These are phyloP conservation scores for Eucalyptus grandis DNA, from an alignment of 345 rosid genomes.

Conservation along the genomic window DNA sequence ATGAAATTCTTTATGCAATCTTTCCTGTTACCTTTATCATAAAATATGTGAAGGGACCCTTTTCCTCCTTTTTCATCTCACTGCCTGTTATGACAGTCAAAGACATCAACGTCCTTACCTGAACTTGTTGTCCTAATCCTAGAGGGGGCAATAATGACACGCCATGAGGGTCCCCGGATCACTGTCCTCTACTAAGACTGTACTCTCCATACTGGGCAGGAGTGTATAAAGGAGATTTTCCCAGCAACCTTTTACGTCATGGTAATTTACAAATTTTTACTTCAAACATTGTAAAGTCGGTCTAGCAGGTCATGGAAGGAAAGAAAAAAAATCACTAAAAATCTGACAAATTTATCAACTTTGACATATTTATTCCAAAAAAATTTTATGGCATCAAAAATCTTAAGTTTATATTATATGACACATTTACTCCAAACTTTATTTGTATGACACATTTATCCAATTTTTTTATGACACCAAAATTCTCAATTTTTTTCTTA, in stretches of 20 bases:
- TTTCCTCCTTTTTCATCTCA: background rate
- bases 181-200: background rate
- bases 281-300: no score
- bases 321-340: no score
- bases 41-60: background rate
- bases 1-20: background rate
- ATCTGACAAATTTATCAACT: accelerated
- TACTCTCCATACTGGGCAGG: background rate
- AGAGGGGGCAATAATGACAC: background rate
- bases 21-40: background rate
- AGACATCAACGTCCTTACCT: background rate
- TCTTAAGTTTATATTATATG: no score
- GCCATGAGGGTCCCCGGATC: background rate
- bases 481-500: accelerated
- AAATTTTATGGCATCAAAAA: no score
- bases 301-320: no score
- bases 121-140: background rate
- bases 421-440: no score
- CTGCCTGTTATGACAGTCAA: background rate
- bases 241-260: background rate
- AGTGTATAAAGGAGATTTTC: background rate
- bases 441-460: no score
- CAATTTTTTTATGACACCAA: accelerated
- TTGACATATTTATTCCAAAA: no score
- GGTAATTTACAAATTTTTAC: background rate